Evolutionary conservation across 176 grass and related monocot species (phyloP).

Genomic region (Lolium multiflorum): DNA sequence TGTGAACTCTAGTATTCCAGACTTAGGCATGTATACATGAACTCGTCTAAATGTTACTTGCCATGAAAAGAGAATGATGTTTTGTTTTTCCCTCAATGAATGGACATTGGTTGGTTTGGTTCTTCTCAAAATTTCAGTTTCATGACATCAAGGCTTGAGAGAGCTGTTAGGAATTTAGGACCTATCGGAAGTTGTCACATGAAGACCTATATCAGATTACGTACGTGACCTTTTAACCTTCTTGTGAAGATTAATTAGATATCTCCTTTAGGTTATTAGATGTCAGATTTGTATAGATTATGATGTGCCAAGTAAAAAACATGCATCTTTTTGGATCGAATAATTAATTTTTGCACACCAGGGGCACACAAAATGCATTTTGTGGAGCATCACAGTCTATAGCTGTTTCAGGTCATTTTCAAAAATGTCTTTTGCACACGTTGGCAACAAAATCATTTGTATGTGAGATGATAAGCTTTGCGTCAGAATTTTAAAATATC

Average conservation of each 20-base stretch:
- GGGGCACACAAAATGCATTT: slow-evolving; percentile 18
- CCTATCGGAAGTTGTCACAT: not conserved
- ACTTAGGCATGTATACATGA: not conserved
- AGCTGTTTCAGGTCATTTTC: slow-evolving; percentile 50
- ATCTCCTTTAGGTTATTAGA: slow-evolving; percentile 5
- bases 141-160: slow-evolving; percentile 11
- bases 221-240: slow-evolving; percentile 7
- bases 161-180: slow-evolving; percentile 11
- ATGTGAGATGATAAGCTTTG: slow-evolving; percentile 39
- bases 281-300: not conserved
- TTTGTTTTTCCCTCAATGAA: not conserved
- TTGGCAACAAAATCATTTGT: slow-evolving; percentile 51
- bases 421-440: slow-evolving; percentile 47
- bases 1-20: not conserved
- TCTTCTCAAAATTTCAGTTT: slow-evolving; percentile 23
- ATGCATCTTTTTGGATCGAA: not conserved
- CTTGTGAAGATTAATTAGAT: not conserved
- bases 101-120: not conserved
- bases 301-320: not conserved
- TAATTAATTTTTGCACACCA: slow-evolving; percentile 37
- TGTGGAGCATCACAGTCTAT: slow-evolving; percentile 42
- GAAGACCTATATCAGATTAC: slow-evolving; percentile 14
- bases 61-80: not conserved
- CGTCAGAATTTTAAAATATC: slow-evolving; percentile 49
- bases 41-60: not conserved